Conservation (phyloP, 2,329 filamentous ascomycete genomes). For the Clonostachys solani region DNA sequence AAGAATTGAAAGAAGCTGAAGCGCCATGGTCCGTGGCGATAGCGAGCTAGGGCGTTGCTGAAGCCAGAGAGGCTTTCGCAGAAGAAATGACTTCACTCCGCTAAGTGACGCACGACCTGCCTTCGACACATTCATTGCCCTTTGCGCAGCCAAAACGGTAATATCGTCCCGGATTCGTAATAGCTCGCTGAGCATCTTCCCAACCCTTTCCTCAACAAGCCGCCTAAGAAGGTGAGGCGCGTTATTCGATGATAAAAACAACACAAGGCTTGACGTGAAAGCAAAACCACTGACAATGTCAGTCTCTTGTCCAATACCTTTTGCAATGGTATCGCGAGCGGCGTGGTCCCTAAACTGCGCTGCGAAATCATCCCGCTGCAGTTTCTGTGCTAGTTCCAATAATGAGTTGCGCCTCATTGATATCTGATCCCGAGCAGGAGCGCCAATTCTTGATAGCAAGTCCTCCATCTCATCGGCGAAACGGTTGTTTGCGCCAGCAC, state of each 20-base stretch:
- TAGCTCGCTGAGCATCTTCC: slow-evolving; percentile 50
- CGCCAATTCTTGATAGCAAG: slow-evolving; percentile 55
- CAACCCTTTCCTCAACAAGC: slow-evolving; percentile 48
- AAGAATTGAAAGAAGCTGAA: slow-evolving; percentile 55
- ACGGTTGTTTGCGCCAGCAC: slow-evolving; percentile 62
- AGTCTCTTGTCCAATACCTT: slow-evolving; percentile 51
- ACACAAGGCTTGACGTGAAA: slow-evolving; percentile 58
- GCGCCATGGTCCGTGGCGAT: slow-evolving; percentile 58
- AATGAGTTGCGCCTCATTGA: slow-evolving; percentile 55
- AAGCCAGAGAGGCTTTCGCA: slow-evolving; percentile 57
- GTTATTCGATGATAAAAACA: slow-evolving; percentile 56
- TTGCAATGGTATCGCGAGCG: slow-evolving; percentile 65
- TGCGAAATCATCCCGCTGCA: slow-evolving; percentile 59
- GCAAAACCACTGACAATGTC: slow-evolving; percentile 61
- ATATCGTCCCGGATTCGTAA: slow-evolving; percentile 53
- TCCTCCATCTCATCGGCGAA: slow-evolving; percentile 64
- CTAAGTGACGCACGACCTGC: slow-evolving; percentile 52
- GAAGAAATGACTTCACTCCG: slow-evolving; percentile 48
- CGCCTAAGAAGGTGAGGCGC: slow-evolving; percentile 56
- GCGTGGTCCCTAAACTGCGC: slow-evolving; percentile 71
- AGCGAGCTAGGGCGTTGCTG: slow-evolving; percentile 41
- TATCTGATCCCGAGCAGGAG: slow-evolving; percentile 35
- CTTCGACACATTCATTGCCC: slow-evolving; percentile 65
- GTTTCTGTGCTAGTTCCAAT: slow-evolving; percentile 54
- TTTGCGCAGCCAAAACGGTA: slow-evolving; percentile 55